Evolutionary conservation across 371 early-diverging fungal genomes (phyloP), one percentile per base, ranked within the genome.

Genomic region (Paraphysoderma sedebokerense): DNA sequence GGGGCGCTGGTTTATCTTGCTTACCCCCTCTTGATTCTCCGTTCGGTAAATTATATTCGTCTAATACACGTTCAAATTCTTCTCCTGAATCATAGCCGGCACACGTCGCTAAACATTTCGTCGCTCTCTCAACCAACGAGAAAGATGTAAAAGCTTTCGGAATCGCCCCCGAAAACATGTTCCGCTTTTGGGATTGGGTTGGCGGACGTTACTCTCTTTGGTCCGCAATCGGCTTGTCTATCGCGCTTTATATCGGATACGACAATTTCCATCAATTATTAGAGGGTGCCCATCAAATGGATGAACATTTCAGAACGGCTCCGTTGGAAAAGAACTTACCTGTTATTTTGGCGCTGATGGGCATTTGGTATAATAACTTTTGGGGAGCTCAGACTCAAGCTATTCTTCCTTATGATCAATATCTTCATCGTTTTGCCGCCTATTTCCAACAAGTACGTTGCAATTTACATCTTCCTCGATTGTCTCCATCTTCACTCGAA

Each of bases 151-250:
- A 79, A 50, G 82, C 72, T 23, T 96, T 96, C 58, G 96, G 97
- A 48, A 97, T 99, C 52, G 79, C 76, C 58, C 61, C 77, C 31
- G 71, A 77, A 56, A 95, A 93, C 72, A 92, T 97, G 87, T 96
- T 99, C 79, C 82, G 84, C 63, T 98, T 99, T 81, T 98, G 98
- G 98, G 99, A 99, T 68, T 98, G 92, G 91, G 98, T 98, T 47
- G 98, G 99, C 58, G 99, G 99, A 36, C 84, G 99, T 49, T 99
- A 97, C 76, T 96, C 96, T 40, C 79, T 98, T 34, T 99, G 99
- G 99, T 93, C 95, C 32, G 93, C 98, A 38, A 96, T 96, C 52
- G 98, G 98, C 37, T 76, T 99, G 45, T 89, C 92, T 17, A 97
- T 98, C 58, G 82, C 83, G 32, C 81, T 97, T 50, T 85, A 81